Evolutionary conservation across 1,284 basidiomycete species (phyloP).

Genomic region (Malassezia cuniculi): DNA sequence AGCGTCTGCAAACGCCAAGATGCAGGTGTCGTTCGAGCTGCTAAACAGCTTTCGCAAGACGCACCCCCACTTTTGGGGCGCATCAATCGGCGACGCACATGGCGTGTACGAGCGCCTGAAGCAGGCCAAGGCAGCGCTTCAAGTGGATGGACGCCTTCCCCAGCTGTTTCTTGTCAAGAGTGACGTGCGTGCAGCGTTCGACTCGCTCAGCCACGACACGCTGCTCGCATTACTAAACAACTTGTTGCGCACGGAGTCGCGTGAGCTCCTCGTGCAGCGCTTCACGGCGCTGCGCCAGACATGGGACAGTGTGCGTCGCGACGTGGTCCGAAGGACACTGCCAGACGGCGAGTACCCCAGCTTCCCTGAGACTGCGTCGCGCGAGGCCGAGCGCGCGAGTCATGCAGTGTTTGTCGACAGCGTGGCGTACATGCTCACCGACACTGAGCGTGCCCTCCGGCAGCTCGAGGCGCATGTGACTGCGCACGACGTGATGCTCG

Average conservation of each 20-base stretch:
- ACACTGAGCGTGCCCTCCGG: slow-evolving; percentile 54
- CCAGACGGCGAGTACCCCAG: slow-evolving; percentile 57
- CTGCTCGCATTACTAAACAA: slow-evolving; percentile 63
- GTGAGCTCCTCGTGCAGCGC: slow-evolving; percentile 18
- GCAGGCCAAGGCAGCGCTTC: slow-evolving; percentile 13
- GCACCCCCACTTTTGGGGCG: slow-evolving; percentile 16
- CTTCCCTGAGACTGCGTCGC: slow-evolving; percentile 53
- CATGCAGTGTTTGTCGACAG: slow-evolving; percentile 76
- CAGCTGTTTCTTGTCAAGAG: slow-evolving; percentile 79
- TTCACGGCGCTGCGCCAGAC: slow-evolving; percentile 24
- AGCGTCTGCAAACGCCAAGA: slow-evolving; percentile 67
- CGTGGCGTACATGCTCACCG: slow-evolving; percentile 55
- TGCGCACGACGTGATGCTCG: slow-evolving; percentile 64
- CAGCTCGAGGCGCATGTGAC: slow-evolving; percentile 78
- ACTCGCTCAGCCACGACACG: slow-evolving; percentile 82
- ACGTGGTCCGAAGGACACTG: slow-evolving; percentile 19
- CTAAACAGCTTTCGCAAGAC: slow-evolving; percentile 27
- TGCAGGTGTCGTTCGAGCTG: slow-evolving; percentile 54
- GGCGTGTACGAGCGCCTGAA: slow-evolving; percentile 36
- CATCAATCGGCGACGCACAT: slow-evolving; percentile 46
- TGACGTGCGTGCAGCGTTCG: slow-evolving; percentile 89
- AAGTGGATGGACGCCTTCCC: slow-evolving; percentile 1
- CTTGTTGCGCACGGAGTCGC: slow-evolving; percentile 41
- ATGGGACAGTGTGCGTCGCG: slow-evolving; percentile 7
- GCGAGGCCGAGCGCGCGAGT: slow-evolving; percentile 53